phyloP scores from a whole-genome alignment of 257 asterid species.

The Buddleja alternifolia region DNA sequence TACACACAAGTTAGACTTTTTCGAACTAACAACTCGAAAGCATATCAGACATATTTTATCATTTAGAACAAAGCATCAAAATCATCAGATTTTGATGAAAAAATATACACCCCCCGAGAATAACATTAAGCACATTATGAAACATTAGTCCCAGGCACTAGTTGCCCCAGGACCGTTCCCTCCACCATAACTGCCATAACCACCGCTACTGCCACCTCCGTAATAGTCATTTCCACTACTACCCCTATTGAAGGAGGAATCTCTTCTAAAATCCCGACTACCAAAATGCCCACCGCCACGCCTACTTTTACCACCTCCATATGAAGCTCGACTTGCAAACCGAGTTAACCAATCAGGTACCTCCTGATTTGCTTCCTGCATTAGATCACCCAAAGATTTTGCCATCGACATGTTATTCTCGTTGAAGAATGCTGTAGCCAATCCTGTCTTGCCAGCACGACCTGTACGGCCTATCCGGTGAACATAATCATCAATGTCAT shows the following conservation, averaged over 20 bases:
- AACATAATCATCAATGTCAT: constrained; percentile 83
- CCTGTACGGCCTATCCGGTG: constrained; percentile 93
- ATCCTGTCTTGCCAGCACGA: constrained; percentile 86
- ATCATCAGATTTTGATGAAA: constrained; percentile 33
- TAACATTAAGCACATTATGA: constrained; percentile 15
- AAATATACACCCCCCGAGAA: constrained; percentile 31
- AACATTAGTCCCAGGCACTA: constrained; percentile 70
- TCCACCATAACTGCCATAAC: constrained; percentile 40
- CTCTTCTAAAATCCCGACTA: constrained; percentile 78
- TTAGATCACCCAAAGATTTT: constrained; percentile 65
- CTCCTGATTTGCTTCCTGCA: constrained; percentile 87
- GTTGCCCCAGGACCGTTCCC: constrained; percentile 49
- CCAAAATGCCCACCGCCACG: constrained; percentile 85
- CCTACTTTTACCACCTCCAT: constrained; percentile 56
- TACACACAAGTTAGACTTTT: constrained; percentile 26
- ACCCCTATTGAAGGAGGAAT: constrained; percentile 48
- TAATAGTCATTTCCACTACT: constrained; percentile 47
- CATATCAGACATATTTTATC: constrained; percentile 19
- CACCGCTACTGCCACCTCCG: constrained; percentile 43
- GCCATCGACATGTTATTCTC: constrained; percentile 71
- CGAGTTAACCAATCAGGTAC: constrained; percentile 88
- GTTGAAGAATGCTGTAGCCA: constrained; percentile 88
- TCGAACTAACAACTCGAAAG: constrained; percentile 18
- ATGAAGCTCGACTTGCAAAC: constrained; percentile 63
- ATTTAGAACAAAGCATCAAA: constrained; percentile 26